Base-by-base conservation (phyloP, 1,284 basidiomycete genomes). In the Stereum hirsutum region DNA sequence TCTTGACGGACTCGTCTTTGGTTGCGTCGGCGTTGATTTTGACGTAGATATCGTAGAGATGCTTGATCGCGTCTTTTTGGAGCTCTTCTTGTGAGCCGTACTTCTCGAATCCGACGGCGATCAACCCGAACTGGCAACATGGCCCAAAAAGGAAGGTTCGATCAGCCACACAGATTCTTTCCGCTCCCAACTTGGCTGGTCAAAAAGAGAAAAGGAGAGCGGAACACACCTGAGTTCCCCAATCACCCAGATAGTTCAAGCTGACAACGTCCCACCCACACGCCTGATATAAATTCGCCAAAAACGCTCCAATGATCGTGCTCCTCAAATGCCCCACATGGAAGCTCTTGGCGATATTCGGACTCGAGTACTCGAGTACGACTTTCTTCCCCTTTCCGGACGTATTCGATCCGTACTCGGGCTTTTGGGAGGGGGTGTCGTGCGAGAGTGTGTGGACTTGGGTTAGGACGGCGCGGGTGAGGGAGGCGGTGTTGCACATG, bases 341-440 rank as follows among this genome's bases (percentile, higher is more conserved):
- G 78, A 99, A 99, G 5, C 89, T 89, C 63, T 99, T 99, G 30
- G 96, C 95, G 57, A 99, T 98, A 63, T 99, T 99, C 15, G 95
- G 94, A 4, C 89, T 91, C 0, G 92, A 96, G 64, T 94, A 99
- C 62, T 99, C 87, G 54, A 90, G 73, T 50, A 91, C 61, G 49
- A 87, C 63, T 44, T 78, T 86, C 66, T 95, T 92, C 33, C 90
- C 89, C 41, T 72, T 67, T 4, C 88, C 90, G n/a, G 73, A 72
- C 12, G 69, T 66, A 58, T 88, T 89, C 2, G 75, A 74, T 15
- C 90, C 90, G 54, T 89, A 93, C 43, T 78, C 75, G 4, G 78
- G 74, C 45, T 68, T 59, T 27, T 69, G 67, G 4, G 73, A 73
- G 0, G 69, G 57, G 2, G 70, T 71, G 30, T 70, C 60, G 56